phyloP scores from a whole-genome alignment of 805 yeast species.

The Ogataea saltuana region DNA sequence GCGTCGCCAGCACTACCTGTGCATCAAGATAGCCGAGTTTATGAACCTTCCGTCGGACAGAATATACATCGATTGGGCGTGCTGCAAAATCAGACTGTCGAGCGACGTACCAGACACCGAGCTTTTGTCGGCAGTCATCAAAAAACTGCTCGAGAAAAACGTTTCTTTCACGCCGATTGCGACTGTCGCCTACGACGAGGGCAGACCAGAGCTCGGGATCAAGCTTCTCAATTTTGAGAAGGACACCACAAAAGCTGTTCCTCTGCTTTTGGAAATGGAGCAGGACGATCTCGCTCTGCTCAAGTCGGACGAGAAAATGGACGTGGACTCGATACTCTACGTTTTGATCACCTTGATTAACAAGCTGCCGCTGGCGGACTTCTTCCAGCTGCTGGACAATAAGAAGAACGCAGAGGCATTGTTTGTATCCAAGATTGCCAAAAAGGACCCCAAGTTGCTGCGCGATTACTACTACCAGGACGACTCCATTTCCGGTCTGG shows the following conservation, averaged over 20 bases:
- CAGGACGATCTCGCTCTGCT: conserved; percentile 68
- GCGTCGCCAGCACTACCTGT: conserved; percentile 60
- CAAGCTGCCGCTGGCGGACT: conserved; percentile 61
- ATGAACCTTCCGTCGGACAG: conserved; percentile 47
- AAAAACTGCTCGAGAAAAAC: conserved; percentile 43
- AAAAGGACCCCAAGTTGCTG: conserved; percentile 40
- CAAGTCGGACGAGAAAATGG: conserved; percentile 62
- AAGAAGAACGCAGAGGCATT: conserved; percentile 42
- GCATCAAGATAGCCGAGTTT: conserved; percentile 59
- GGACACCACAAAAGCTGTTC: conserved; percentile 57
- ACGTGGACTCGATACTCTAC: conserved; percentile 58
- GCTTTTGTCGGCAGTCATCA: conserved; percentile 50
- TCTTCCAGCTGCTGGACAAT: conserved; percentile 63
- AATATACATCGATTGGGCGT: conserved; percentile 81
- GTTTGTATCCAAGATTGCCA: conserved; percentile 38
- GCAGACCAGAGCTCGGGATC: conserved; percentile 68
- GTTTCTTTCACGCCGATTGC: conserved; percentile 63
- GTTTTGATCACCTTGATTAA: conserved; percentile 57
- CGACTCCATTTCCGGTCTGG: conserved; percentile 52
- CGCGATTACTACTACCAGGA: conserved; percentile 64
- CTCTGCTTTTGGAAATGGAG: conserved; percentile 66
- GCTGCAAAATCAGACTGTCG: conserved; percentile 60
- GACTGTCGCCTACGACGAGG: conserved; percentile 74
- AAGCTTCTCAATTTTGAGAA: conserved; percentile 71
- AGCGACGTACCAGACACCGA: conserved; percentile 57